These are phyloP conservation scores for Citrullus colocynthis DNA, from an alignment of 306 rosid species.

Conservation along the genomic window DNA sequence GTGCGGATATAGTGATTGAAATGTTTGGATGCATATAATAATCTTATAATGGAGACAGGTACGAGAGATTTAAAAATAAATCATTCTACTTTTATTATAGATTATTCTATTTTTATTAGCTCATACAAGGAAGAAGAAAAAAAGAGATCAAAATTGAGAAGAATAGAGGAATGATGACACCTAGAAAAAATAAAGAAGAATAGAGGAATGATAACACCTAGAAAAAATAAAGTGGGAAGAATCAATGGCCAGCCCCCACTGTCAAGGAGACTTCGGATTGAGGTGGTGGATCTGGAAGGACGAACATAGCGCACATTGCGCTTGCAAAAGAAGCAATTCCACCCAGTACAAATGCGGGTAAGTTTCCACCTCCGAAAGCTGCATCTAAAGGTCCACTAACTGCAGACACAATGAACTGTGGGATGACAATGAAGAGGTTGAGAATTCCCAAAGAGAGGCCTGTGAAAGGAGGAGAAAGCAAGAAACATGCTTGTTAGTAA, in stretches of 20 bases:
- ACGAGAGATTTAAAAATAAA: too few relatives aligned
- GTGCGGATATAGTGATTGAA: too few relatives aligned
- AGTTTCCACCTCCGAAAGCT: slow-evolving; percentile 68
- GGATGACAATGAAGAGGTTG: background rate
- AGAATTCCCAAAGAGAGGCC: slow-evolving; percentile 4
- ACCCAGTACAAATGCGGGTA: slow-evolving; percentile 77
- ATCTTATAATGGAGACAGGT: too few relatives aligned
- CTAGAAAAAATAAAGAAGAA: too few relatives aligned
- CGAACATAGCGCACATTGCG: slow-evolving; percentile 33
- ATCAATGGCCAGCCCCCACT: background rate
- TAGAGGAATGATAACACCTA: background rate
- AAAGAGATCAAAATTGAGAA: background rate
- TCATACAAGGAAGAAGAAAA: too few relatives aligned
- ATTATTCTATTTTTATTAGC: too few relatives aligned
- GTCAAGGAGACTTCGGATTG: background rate
- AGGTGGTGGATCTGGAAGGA: slow-evolving; percentile 2
- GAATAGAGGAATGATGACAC: background rate
- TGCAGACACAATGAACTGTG: slow-evolving; percentile 61
- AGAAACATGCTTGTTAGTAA: background rate
- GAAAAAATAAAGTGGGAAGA: too few relatives aligned
- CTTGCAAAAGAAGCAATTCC: slow-evolving; percentile 49
- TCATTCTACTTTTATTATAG: too few relatives aligned
- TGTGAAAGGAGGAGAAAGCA: background rate
- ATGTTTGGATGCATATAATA: too few relatives aligned
- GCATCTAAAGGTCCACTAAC: slow-evolving; percentile 67